Conservation (phyloP, 31 red algal species). For the Odonthalia washingtoniensis region DNA sequence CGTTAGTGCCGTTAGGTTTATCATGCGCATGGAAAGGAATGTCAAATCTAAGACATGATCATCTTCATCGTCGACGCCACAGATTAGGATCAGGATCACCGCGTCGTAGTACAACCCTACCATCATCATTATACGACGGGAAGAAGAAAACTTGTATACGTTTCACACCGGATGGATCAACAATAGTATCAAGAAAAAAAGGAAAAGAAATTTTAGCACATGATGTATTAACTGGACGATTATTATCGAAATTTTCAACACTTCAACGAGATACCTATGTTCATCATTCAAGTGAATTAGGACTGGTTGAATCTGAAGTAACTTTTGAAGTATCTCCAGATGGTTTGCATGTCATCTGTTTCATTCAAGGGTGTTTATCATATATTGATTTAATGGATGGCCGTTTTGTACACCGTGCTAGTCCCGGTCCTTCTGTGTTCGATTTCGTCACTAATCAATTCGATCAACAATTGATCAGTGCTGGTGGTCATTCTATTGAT, state of each 20-base stretch:
- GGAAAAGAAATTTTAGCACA: constrained; percentile 14
- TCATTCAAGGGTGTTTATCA: not conserved
- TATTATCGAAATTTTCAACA: constrained; percentile 25
- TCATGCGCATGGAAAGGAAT: not conserved
- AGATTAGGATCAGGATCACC: not conserved
- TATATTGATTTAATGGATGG: constrained; percentile 46
- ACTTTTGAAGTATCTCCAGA: constrained; percentile 45
- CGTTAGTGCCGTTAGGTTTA: not conserved
- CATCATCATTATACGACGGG: not conserved
- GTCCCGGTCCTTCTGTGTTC: not conserved
- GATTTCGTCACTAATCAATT: not conserved
- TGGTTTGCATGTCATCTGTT: constrained; percentile 38
- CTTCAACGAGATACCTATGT: too few relatives aligned
- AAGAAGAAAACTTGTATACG: constrained; percentile 1
- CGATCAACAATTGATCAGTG: not conserved
- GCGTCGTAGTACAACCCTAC: not conserved
- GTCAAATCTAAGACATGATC: not conserved
- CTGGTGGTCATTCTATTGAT: too few relatives aligned
- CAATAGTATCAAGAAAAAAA: constrained; percentile 5
- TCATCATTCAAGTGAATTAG: not conserved
- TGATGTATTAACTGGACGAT: constrained; percentile 42
- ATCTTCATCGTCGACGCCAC: not conserved
- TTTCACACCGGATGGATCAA: constrained; percentile 48
- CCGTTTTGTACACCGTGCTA: constrained; percentile 2
- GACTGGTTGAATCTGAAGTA: not conserved